phyloP scores from a whole-genome alignment of 768 basidiomycete species.

The Nidularia pulvinata region DNA sequence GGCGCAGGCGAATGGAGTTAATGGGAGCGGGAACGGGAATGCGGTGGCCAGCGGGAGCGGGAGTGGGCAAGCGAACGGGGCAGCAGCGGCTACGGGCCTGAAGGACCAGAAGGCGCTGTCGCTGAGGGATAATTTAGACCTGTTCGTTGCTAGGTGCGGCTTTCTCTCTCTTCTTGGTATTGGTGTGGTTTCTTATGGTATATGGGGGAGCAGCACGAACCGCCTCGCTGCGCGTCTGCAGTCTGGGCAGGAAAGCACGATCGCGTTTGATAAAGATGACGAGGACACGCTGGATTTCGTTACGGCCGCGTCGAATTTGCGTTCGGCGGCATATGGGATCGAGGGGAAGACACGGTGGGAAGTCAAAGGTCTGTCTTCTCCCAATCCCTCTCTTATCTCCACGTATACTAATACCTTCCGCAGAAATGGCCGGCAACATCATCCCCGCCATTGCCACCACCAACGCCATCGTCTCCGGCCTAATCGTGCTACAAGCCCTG shows the following conservation, averaged over 20 bases:
- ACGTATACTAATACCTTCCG: not conserved
- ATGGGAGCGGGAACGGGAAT: constrained; percentile 16
- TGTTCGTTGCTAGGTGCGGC: constrained; percentile 84
- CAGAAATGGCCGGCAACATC: constrained; percentile 99
- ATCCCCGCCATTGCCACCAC: constrained; percentile 99
- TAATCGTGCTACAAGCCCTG: constrained; percentile 92
- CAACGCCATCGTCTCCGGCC: constrained; percentile 94
- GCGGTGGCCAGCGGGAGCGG: constrained; percentile 18
- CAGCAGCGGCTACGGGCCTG: constrained; percentile 32
- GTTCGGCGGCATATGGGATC: constrained; percentile 90
- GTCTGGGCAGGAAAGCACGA: constrained; percentile 69
- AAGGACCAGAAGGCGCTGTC: constrained; percentile 84
- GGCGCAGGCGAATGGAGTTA: constrained; percentile 13
- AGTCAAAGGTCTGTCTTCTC: constrained; percentile 73
- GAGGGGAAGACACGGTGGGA: constrained; percentile 92
- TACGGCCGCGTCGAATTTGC: constrained; percentile 90
- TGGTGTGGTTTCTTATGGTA: not conserved
- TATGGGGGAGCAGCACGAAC: constrained; percentile 56
- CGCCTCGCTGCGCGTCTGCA: constrained; percentile 71
- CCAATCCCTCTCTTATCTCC: not conserved
- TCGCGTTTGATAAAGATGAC: constrained; percentile 97
- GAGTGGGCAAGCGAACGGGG: constrained; percentile 11
- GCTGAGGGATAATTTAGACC: constrained; percentile 75
- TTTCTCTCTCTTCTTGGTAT: not conserved
- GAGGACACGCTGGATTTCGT: constrained; percentile 98